Evolutionary conservation across 768 basidiomycete genomes (phyloP).

Genomic region (Boletus sp.): DNA sequence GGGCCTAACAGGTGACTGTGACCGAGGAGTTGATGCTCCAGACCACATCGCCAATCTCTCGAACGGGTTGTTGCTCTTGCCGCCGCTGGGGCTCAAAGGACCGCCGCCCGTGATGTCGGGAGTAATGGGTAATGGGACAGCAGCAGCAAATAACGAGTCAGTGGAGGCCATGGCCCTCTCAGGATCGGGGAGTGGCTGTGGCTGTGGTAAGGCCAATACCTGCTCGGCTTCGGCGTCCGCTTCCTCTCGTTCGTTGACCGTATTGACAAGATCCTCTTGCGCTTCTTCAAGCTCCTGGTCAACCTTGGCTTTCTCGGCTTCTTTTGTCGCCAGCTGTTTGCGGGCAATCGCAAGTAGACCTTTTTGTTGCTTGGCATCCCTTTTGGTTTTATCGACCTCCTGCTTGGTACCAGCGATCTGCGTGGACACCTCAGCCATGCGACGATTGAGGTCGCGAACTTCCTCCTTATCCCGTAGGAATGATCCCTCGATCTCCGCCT

Average conservation of each 20-base stretch:
- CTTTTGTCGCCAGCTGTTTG: conserved; percentile 87
- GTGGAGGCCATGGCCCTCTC: conserved; percentile 40
- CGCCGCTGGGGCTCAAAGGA: conserved; percentile 42
- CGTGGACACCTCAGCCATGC: conserved; percentile 75
- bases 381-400: conserved; percentile 84
- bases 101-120: conserved; percentile 51
- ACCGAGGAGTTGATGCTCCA: conserved; percentile 39
- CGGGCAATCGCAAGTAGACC: conserved; percentile 91
- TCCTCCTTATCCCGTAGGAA: conserved; percentile 94
- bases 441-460: conserved; percentile 76
- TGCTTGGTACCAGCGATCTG: conserved; percentile 67
- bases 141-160: conserved; percentile 59
- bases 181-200: conserved; percentile 13
- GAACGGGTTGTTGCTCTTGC: conserved; percentile 91
- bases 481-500: conserved; percentile 83
- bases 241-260: conserved; percentile 53
- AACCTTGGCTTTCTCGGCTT: conserved; percentile 66
- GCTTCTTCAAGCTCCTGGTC: conserved; percentile 74
- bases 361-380: conserved; percentile 94
- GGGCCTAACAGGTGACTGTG: conserved; percentile 60
- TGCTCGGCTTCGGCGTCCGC: conserved; percentile 50
- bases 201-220: conserved; percentile 7
- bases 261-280: conserved; percentile 46
- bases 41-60: conserved; percentile 59
- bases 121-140: conserved; percentile 69